Evolutionary conservation across 2,329 filamentous ascomycete species (phyloP).

Genomic region (Hortaea werneckii): DNA sequence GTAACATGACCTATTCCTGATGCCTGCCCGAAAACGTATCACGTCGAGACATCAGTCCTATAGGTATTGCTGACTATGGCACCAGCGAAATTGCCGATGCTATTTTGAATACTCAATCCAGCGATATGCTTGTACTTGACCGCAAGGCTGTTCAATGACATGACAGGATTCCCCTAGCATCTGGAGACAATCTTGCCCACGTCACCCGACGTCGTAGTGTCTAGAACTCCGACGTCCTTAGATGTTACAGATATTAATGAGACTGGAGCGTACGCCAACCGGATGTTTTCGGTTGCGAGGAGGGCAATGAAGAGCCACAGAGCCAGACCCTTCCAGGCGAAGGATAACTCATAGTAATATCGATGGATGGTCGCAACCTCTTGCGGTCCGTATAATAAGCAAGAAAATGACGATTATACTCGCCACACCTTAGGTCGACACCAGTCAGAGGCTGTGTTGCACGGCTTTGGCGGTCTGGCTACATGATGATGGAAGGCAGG

Average conservation of each 20-base stretch:
- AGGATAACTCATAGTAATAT: background rate
- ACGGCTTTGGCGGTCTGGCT: no score
- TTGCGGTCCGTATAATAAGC: constrained; percentile 65
- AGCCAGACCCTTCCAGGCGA: background rate
- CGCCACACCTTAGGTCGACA: constrained; percentile 65
- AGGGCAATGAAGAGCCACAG: no score
- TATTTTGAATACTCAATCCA: background rate
- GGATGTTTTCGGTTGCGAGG: background rate
- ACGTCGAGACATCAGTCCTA: constrained; percentile 39
- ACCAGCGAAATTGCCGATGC: constrained; percentile 33
- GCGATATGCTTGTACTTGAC: background rate
- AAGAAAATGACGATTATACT: constrained; percentile 48
- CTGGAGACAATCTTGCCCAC: no score
- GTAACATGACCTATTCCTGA: constrained; percentile 42
- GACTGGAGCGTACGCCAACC: background rate
- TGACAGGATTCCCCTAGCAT: no score
- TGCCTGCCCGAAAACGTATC: constrained; percentile 42
- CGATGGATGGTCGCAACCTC: background rate
- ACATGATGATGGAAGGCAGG: no score
- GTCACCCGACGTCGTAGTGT: background rate
- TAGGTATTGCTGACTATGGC: constrained; percentile 66
- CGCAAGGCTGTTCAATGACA: constrained; percentile 1
- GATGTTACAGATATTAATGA: background rate
- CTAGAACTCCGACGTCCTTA: background rate
- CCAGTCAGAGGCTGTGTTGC: no score